These are phyloP conservation scores for Beauveria pseudobassiana DNA, from an alignment of 2,329 filamentous ascomycete species.

Conservation along the genomic window DNA sequence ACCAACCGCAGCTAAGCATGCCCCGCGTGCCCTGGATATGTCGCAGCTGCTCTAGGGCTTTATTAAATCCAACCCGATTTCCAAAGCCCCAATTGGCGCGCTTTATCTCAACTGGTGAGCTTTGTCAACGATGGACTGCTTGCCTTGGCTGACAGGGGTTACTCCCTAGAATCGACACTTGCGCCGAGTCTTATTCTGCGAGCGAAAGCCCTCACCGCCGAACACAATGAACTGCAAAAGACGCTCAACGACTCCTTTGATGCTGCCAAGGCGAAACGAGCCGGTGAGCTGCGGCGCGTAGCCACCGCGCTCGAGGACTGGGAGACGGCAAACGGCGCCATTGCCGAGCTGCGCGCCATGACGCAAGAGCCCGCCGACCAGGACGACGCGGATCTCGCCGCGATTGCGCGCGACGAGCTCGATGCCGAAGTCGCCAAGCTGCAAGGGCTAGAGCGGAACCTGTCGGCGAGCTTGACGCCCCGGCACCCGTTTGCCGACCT, in stretches of 20 bases:
- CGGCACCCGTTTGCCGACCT: constrained; percentile 84
- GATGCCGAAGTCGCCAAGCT: constrained; percentile 56
- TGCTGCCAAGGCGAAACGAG: constrained; percentile 47
- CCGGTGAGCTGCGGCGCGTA: constrained; percentile 53
- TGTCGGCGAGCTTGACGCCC: constrained; percentile 75
- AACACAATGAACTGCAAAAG: constrained; percentile 48
- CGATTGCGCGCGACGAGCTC: constrained; percentile 77
- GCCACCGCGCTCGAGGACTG: constrained; percentile 51
- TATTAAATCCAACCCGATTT: constrained; percentile 16
- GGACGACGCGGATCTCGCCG: constrained; percentile 60
- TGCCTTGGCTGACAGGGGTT: not conserved
- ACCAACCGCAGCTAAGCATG: constrained; percentile 20
- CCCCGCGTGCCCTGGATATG: constrained; percentile 29
- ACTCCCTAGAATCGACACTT: constrained; percentile 25
- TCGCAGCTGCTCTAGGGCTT: constrained; percentile 26
- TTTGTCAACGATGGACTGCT: not conserved
- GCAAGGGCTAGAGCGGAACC: constrained; percentile 52
- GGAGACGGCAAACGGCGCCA: constrained; percentile 45
- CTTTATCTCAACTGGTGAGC: constrained; percentile 25
- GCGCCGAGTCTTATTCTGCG: constrained; percentile 52
- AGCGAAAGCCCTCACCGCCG: constrained; percentile 48
- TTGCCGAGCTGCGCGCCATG: constrained; percentile 46
- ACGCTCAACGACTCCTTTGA: constrained; percentile 49
- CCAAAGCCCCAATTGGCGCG: constrained; percentile 22
- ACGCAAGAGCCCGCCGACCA: constrained; percentile 36